Percentiles rank a stretch among this genome's conserved stretches.
phyloP scores from a whole-genome alignment of 2,329 filamentous ascomycete species.

The Penicillium sp. region DNA sequence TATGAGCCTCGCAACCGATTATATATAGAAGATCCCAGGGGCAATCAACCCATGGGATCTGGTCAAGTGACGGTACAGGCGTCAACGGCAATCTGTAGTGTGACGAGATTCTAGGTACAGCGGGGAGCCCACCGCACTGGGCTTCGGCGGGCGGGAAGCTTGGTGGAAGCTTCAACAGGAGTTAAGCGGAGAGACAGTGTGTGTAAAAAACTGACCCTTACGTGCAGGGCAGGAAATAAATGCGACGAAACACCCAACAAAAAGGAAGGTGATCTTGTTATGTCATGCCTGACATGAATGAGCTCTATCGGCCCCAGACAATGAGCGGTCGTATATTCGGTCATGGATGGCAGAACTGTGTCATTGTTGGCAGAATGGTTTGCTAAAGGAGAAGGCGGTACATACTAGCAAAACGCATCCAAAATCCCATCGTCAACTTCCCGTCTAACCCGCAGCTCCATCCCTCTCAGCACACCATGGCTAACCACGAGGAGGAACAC shows the following conservation, averaged over 20 bases:
- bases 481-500: constrained; percentile 47
- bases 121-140: constrained; percentile 28
- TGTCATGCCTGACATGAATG: background rate
- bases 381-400: background rate
- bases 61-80: background rate
- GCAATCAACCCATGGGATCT: constrained; percentile 2
- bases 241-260: background rate
- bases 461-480: constrained; percentile 46
- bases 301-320: background rate
- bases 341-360: background rate
- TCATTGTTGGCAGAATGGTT: background rate
- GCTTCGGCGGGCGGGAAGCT: constrained; percentile 24
- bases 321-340: background rate
- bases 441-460: constrained; percentile 26
- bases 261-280: background rate
- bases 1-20: background rate
- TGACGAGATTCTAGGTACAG: constrained; percentile 19
- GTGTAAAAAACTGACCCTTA: background rate
- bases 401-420: constrained; percentile 23
- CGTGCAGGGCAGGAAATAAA: background rate
- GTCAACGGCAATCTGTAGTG: constrained; percentile 2
- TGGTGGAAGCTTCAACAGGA: background rate
- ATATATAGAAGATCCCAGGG: background rate
- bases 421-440: constrained; percentile 30
- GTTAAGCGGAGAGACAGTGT: background rate